These are phyloP conservation scores for Xanthoconium stramineum DNA, from an alignment of 768 basidiomycete genomes.

Conservation along the genomic window DNA sequence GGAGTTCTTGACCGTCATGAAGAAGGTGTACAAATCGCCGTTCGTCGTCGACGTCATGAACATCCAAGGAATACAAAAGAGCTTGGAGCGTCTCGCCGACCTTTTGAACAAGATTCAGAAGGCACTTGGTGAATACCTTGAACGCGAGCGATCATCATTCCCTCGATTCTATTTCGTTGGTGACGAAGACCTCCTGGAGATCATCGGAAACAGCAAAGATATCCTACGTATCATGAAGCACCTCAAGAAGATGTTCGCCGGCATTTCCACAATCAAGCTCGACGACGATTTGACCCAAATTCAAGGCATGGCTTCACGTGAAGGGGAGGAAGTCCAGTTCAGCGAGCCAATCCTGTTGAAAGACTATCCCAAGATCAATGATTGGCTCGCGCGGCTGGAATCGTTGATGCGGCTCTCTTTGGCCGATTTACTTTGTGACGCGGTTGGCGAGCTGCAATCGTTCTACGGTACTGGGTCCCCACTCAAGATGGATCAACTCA, in stretches of 20 bases:
- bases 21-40: conserved; percentile 99
- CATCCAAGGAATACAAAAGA: conserved; percentile 95
- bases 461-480: conserved; percentile 71
- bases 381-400: conserved; percentile 93
- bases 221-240: conserved; percentile 98
- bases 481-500: conserved; percentile 64
- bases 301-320: conserved; percentile 90
- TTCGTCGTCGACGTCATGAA: conserved; percentile 97
- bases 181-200: conserved; percentile 97
- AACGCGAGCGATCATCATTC: conserved; percentile 95
- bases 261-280: conserved; percentile 83
- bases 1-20: conserved; percentile 98
- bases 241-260: conserved; percentile 99
- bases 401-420: conserved; percentile 90
- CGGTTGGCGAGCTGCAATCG: conserved; percentile 72
- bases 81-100: conserved; percentile 93
- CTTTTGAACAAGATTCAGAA: conserved; percentile 98
- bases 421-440: conserved; percentile 74
- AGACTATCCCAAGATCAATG: conserved; percentile 96
- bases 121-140: conserved; percentile 97
- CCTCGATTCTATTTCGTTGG: conserved; percentile 99
- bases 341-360: conserved; percentile 80
- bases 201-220: conserved; percentile 99
- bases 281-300: conserved; percentile 88
- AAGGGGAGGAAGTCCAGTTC: conserved; percentile 92